Evolutionary conservation across 2,329 filamentous ascomycete genomes (phyloP).

Genomic region (Aspergillus pseudoviridinutans): DNA sequence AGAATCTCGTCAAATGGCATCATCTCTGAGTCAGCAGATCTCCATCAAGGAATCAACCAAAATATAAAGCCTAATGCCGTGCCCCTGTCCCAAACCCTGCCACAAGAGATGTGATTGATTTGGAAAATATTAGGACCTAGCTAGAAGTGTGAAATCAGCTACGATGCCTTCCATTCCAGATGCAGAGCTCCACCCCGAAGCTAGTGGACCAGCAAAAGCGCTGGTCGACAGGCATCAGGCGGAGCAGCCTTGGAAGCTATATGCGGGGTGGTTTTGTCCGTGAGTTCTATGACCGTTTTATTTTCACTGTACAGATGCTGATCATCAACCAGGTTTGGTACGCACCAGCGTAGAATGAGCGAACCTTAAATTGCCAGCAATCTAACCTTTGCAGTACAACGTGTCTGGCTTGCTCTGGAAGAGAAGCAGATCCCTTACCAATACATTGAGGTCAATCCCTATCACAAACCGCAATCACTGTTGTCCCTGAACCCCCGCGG

Average conservation of each 20-base stretch:
- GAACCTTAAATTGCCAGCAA: neutral
- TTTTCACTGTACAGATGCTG: neutral
- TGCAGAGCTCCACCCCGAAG: slow-evolving; percentile 42
- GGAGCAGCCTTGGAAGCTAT: slow-evolving; percentile 54
- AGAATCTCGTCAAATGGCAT: no score
- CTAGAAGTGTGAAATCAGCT: neutral
- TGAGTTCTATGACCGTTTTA: slow-evolving; percentile 21
- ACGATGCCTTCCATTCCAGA: slow-evolving; percentile 34
- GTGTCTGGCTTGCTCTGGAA: slow-evolving; percentile 67
- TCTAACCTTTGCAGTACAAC: slow-evolving; percentile 49
- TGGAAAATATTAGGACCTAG: no score
- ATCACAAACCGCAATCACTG: slow-evolving; percentile 66
- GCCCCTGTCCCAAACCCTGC: no score
- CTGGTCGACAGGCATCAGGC: slow-evolving; percentile 30
- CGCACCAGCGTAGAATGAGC: neutral
- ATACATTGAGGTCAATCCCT: slow-evolving; percentile 75
- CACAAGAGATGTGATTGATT: no score
- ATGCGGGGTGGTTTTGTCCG: slow-evolving; percentile 71
- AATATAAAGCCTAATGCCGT: no score
- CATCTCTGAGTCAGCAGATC: no score
- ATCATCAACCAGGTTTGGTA: slow-evolving; percentile 30
- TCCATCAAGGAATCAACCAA: no score
- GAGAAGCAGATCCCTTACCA: slow-evolving; percentile 72
- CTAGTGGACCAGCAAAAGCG: slow-evolving; percentile 42
- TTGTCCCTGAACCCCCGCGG: slow-evolving; percentile 70